Evolutionary conservation across 2,329 filamentous ascomycete genomes (phyloP).

Genomic region (Trichocomaceae sp.): DNA sequence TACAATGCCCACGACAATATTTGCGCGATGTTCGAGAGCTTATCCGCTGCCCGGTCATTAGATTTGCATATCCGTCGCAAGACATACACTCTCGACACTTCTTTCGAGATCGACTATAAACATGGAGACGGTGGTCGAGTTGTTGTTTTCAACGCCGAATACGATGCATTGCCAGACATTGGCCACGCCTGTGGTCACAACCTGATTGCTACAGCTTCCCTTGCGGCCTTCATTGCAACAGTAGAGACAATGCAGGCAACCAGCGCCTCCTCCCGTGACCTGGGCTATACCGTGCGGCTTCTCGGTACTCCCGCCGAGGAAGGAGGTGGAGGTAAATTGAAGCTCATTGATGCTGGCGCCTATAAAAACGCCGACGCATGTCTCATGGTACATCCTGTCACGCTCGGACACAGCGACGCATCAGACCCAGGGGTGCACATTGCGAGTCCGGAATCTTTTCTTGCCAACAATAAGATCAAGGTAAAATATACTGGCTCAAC

Average conservation of each 20-base stretch:
- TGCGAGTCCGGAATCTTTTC: conserved; percentile 9
- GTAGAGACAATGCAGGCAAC: conserved; percentile 7
- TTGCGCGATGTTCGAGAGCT: conserved; percentile 14
- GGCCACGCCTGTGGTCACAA: conserved; percentile 22
- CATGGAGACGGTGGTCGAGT: conserved; percentile 15
- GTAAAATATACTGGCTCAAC: conserved; percentile 44
- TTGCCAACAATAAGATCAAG: conserved; percentile 15
- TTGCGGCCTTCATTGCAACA: conserved; percentile 16
- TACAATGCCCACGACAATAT: conserved; percentile 16
- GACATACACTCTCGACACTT: conserved; percentile 15
- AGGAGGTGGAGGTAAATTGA: conserved; percentile 24
- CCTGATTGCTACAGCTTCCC: conserved; percentile 12
- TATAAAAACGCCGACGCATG: conserved; percentile 25
- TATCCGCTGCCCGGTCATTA: conserved; percentile 20
- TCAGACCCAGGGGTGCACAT: conserved; percentile 4
- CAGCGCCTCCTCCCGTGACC: conserved; percentile 10
- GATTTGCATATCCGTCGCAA: conserved; percentile 12
- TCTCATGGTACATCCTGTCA: conserved; percentile 33
- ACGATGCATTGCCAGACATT: conserved; percentile 20
- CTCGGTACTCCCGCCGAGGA: conserved; percentile 27
- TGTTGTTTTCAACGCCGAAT: conserved; percentile 20
- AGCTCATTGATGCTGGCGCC: conserved; percentile 35
- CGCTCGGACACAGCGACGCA: conserved; percentile 13
- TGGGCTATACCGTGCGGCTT: conserved; percentile 23
- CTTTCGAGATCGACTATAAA: conserved; percentile 14